Evolutionary conservation across 2,329 filamentous ascomycete species (phyloP), one percentile per base, ranked within the genome.

Genomic region (Ilyonectria destructans): DNA sequence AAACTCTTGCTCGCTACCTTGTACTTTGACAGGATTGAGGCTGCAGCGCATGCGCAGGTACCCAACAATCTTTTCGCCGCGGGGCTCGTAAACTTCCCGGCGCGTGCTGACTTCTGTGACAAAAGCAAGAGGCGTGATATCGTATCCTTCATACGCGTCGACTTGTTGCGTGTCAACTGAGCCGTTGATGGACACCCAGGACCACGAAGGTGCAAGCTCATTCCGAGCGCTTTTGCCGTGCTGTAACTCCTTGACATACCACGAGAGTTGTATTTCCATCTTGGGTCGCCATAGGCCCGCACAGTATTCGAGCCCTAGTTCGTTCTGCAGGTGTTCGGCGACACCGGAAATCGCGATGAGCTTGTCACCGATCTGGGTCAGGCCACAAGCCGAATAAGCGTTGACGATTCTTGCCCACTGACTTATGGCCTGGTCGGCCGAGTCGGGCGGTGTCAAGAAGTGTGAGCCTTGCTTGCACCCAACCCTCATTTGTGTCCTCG

Each of bases 361-460:
- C 40, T 59, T 69, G 21, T 71, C 69, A 15, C 63, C 63, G 2
- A 58, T 49, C 9, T 59, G 17, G 3, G 67, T 71, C 23, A 69
- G 10, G 3, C 62, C 62, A 15, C 62, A 67, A 0, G 31, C 59
- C 1, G 69, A 69, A 19, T 71, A 71, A 0, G 69, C 45, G 35
- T 71, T 63, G 21, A 69, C 67, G 0, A 69, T 58, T 2, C 56
- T 61, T 9, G 63, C 63, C 69, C 69, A 69, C 21, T 67, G 63
- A 6, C 59, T 52, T 8, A 71, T 3, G 0, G 52, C 52, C 7
- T 58, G 21, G 6, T 64, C 62, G 0, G 65, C 19, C 2, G 65
- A 56, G 2, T 43, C 55, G 6, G 65, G 33, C 2, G 46, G 12
- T 3, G 45, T 46, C 5, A 56, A 17, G 6, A 57, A 43, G 4